Percentiles rank a stretch among this genome's conserved stretches.
Evolutionary conservation across 2,329 filamentous ascomycete species (phyloP).

Genomic region (Claviceps spartinae): DNA sequence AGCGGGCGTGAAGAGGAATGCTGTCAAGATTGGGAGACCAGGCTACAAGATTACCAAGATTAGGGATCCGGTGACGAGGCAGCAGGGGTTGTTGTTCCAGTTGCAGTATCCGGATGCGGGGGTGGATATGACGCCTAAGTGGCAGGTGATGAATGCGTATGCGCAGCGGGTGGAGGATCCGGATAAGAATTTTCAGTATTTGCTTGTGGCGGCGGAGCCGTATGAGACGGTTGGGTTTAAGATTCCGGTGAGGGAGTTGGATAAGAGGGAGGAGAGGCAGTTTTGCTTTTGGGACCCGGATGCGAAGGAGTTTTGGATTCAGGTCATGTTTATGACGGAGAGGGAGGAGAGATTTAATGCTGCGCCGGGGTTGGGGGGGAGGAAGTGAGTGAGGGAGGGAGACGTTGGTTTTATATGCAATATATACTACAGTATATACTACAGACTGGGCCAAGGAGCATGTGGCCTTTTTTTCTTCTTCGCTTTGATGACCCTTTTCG

Average conservation of each 20-base stretch:
- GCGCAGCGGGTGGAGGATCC: conserved; percentile 92
- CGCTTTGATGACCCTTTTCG: too few relatives aligned
- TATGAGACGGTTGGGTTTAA: conserved; percentile 98
- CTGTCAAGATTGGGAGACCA: conserved; percentile 88
- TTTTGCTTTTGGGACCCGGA: conserved; percentile 95
- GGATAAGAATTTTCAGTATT: conserved; percentile 87
- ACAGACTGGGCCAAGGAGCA: too few relatives aligned
- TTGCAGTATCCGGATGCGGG: conserved; percentile 88
- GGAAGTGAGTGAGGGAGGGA: conserved; percentile 21
- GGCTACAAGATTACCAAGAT: conserved; percentile 98
- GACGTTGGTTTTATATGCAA: too few relatives aligned
- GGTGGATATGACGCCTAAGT: conserved; percentile 60
- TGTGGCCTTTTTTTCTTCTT: neutral
- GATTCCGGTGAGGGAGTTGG: conserved; percentile 83
- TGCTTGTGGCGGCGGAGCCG: conserved; percentile 88
- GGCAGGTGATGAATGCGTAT: conserved; percentile 95
- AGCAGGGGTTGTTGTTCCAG: conserved; percentile 89
- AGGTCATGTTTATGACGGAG: conserved; percentile 97
- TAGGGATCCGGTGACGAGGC: conserved; percentile 72
- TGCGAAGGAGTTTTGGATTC: conserved; percentile 92
- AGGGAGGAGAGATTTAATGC: conserved; percentile 77
- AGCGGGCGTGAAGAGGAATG: conserved; percentile 58
- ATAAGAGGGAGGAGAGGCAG: conserved; percentile 74
- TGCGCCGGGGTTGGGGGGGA: conserved; percentile 43
- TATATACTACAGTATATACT: too few relatives aligned